Evolutionary conservation across 2,329 filamentous ascomycete genomes (phyloP), one percentile per base, ranked within the genome.

Genomic region (Arthrobotrys musiformis): DNA sequence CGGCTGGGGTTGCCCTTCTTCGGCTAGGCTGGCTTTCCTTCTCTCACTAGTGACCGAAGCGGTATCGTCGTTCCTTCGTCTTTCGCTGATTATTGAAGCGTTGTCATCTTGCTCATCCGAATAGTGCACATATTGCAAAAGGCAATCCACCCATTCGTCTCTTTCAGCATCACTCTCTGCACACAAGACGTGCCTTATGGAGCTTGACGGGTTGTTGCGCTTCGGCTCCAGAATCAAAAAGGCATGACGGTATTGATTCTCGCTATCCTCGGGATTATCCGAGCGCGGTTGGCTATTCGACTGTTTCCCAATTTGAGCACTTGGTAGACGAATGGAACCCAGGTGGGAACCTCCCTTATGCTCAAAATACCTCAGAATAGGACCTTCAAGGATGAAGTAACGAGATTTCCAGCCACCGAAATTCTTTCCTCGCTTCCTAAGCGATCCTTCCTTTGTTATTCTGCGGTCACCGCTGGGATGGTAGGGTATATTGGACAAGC

Each of bases 351-450:
- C 95, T 58, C 94, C 94, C 2, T 93, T 93, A 1, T 91, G 89
- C 84, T 99, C 95, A 81, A 92, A 98, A 83, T 99, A 99, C 81
- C 92, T 93, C 81, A 99, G 85, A 70, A 90, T 87, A 4, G 90
- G 88, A 8, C 90, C 90, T 80, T 92, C 89, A 2, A 92, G 85
- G 22, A 89, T 84, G 81, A 90, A 90, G 81, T 89, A 90, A 35
- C 89, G 85, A 9, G 93, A 94, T 84, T 99, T 99, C 95, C 95
- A 99, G 58, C 95, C 95, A 62, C 95, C 95, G 84, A 99, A 99
- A 82, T 98, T 98, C 86, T 99, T 99, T 58, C 95, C 95, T 80
- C 92, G 89, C 85, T 99, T 99, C 1, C 95, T 98, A 60, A 99
- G 85, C 83, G 98, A 99, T 7, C 95, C 95, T 85, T 85, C 81